A percentile compares a stretch with the other conserved stretches of the same genome.
These are phyloP conservation scores for Penicillium macrosclerotiorum DNA, from an alignment of 495 filamentous ascomycete genomes.

Conservation along the genomic window DNA sequence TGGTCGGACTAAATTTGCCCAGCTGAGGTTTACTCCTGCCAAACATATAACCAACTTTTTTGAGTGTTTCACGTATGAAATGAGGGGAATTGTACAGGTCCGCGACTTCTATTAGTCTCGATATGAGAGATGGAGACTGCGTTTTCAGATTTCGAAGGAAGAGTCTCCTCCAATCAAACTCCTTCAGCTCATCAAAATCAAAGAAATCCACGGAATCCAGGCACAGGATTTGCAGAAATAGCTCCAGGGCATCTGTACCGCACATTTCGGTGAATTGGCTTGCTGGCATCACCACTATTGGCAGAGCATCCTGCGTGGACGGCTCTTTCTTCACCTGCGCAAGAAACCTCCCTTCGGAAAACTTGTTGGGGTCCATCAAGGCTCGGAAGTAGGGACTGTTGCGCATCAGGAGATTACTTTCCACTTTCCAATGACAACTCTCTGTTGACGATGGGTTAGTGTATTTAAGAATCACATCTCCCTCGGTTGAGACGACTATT, in stretches of 20 bases:
- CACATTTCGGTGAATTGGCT: constrained; percentile 20
- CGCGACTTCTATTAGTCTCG: constrained; percentile 35
- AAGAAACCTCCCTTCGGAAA: constrained; percentile 42
- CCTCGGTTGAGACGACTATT: constrained; percentile 25
- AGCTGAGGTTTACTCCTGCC: constrained; percentile 27
- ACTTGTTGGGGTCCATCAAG: constrained; percentile 47
- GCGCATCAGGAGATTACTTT: constrained; percentile 26
- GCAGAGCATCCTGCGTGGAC: constrained; percentile 13
- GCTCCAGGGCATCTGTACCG: constrained; percentile 35
- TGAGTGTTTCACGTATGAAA: constrained; percentile 18
- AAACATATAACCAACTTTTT: constrained; percentile 24
- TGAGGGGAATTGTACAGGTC: constrained; percentile 37
- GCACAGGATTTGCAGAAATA: constrained; percentile 39
- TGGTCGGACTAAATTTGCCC: constrained; percentile 20
- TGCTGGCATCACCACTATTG: constrained; percentile 28
- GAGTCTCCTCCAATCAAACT: background rate
- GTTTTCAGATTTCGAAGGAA: constrained; percentile 27
- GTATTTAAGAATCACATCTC: constrained; percentile 41
- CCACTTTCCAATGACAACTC: constrained; percentile 36
- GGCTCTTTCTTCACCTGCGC: constrained; percentile 16
- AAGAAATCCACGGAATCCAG: constrained; percentile 20
- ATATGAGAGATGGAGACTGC: constrained; percentile 30
- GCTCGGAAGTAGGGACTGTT: constrained; percentile 47
- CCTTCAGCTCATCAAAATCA: constrained; percentile 12
- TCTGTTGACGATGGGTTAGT: constrained; percentile 7